Evolutionary conservation across 495 filamentous ascomycete species (phyloP), one percentile per base, ranked within the genome.

Genomic region (Trichoderma asperelloides): DNA sequence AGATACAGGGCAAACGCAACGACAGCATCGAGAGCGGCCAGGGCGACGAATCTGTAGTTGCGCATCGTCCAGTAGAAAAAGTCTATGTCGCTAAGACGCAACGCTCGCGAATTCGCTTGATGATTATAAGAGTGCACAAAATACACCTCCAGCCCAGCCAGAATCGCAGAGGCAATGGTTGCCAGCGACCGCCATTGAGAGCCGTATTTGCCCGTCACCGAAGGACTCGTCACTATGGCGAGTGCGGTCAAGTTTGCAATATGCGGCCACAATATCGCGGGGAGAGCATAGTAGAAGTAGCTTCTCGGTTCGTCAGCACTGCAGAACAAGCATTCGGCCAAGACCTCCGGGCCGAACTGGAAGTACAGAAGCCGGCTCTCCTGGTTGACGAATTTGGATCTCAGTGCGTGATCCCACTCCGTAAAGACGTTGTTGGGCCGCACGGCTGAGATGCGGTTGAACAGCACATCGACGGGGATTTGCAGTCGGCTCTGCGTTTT

Each of bases 251-350:
- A 79, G 77, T 96, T 91, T 15, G 90, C 66, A 18, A 98, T 78
- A 75, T 98, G 93, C 23, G 93, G 92, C 0, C 85, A 72, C 5
- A 92, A 72, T 25, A 96, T 77, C 12, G 86, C 77, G 0, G 95
- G 94, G 0, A 96, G 76, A 45, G 90, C 88, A 79, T 95, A 97
- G 72, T 89, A 85, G 45, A 96, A 81, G 76, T 92, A 97, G 21
- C 82, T 87, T 45, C 80, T 79, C 15, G 86, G 80, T 30, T 91
- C 86, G 67, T 92, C 91, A 15, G 88, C 76, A n/a, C 77, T 80
- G 84, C 95, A 97, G 80, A 93, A 97, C 65, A 85, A 85, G 75
- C 95, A 98, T 43, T 83, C 77, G 21, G 85, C 79, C 1, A 98
- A 70, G 4, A 86, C 82, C 25, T 86, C 81, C 0, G 92, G 90